Evolutionary conservation across 179 eudicot species (phyloP).

Genomic region (Sideroxylon spinosum): DNA sequence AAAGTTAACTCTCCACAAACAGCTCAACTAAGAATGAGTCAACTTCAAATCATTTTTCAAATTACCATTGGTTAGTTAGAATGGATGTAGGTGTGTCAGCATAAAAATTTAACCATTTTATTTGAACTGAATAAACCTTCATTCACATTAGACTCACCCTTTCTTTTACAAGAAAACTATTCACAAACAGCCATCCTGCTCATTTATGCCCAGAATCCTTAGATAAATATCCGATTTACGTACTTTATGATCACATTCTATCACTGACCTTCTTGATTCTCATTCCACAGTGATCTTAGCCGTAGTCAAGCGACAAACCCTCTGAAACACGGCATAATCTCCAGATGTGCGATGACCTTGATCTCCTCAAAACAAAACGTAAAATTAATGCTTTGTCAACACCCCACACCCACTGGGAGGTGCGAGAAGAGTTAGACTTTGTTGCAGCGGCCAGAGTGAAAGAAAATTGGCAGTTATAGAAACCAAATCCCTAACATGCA

Average conservation of each 20-base stretch:
- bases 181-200: slow-evolving; percentile 31
- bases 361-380: slow-evolving; percentile 60
- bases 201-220: slow-evolving; percentile 19
- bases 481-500: slow-evolving; percentile 23
- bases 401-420: slow-evolving; percentile 87
- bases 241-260: slow-evolving; percentile 27
- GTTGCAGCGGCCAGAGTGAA: slow-evolving; percentile 96
- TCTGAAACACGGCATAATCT: slow-evolving; percentile 79
- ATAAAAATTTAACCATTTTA: slow-evolving; percentile 75
- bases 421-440: slow-evolving; percentile 66
- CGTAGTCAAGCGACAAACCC: slow-evolving; percentile 84
- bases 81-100: slow-evolving; percentile 53
- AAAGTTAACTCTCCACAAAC: slow-evolving; percentile 21
- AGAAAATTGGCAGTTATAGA: slow-evolving; percentile 37
- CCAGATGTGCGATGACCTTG: slow-evolving; percentile 86
- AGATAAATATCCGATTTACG: slow-evolving; percentile 21
- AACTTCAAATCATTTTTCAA: slow-evolving; percentile 1
- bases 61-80: slow-evolving; percentile 69
- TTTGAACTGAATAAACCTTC: slow-evolving; percentile 22
- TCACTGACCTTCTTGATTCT: slow-evolving; percentile 10
- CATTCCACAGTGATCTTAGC: slow-evolving; percentile 49
- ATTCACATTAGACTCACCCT: slow-evolving; percentile 28
- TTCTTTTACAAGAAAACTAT: slow-evolving; percentile 15
- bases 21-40: slow-evolving; percentile 8
- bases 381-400: slow-evolving; percentile 40